Evolutionary conservation across 2,329 filamentous ascomycete genomes (phyloP), one percentile per base, ranked within the genome.

Genomic region (Ciborinia camelliae): DNA sequence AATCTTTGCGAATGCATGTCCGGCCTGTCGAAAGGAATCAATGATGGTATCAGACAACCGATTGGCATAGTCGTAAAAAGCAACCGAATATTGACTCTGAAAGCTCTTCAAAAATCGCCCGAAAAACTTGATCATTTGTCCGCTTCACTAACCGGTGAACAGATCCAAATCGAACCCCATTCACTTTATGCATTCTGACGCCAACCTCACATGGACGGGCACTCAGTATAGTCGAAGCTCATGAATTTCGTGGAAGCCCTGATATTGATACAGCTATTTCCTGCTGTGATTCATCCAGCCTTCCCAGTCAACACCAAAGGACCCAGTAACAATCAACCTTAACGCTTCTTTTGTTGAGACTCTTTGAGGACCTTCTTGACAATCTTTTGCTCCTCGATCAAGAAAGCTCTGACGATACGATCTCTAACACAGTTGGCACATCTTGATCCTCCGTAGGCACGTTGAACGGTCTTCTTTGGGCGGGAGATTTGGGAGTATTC

Each of bases 291-390:
- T 69, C 71, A 75, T 75, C 72, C 72, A 73, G 74, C 70, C 69
- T 68, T 63, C 70, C 73, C 71, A 71, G 68, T 70, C 68, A 71
- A 73, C 73, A 65, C 72, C 71, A 73, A 73, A 72, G 69, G 69
- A 75, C 72, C 69, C 71, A 67, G 63, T 69, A 68, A 45, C 68
- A 68, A 67, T 67, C 68, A 58, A 59, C 60, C 67, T 71, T 75
- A 75, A 71, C 69, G 71, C 69, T 74, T 75, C 73, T 75, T 87
- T 85, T 91, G 90, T 84, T 96, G 91, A 71, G 86, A 87, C 87
- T 98, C 94, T 90, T 97, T 97, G 80, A 98, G 88, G 77, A 99
- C 95, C 91, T 99, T 99, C 92, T 99, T 99, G 83, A 99, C 95
- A 77, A 99, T 98, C 91, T 99, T 99, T 87, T 99, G 95, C 89